These are phyloP conservation scores for Metschnikowia orientalis DNA, from an alignment of 805 yeast genomes.

Conservation along the genomic window DNA sequence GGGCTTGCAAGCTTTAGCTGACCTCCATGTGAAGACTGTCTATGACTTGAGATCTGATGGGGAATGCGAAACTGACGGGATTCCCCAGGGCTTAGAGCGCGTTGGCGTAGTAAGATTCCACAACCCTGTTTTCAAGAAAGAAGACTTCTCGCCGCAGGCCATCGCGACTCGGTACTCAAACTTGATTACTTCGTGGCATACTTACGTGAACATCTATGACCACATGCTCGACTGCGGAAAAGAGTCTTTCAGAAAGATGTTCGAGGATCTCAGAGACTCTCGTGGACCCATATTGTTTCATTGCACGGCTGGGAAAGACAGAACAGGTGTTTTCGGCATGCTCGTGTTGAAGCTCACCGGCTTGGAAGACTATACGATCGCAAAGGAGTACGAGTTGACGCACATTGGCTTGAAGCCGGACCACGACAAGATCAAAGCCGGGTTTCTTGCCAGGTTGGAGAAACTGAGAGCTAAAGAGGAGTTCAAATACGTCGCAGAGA, in stretches of 20 bases:
- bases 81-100: constrained; percentile 30
- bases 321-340: constrained; percentile 76
- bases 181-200: constrained; percentile 54
- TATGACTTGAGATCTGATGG: constrained; percentile 65
- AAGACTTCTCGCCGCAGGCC: constrained; percentile 61
- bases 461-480: constrained; percentile 27
- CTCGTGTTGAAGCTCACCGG: constrained; percentile 58
- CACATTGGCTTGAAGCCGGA: constrained; percentile 57
- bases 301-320: constrained; percentile 84
- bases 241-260: constrained; percentile 44
- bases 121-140: constrained; percentile 52
- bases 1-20: constrained; percentile 42
- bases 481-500: constrained; percentile 19
- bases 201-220: constrained; percentile 60
- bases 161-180: constrained; percentile 52
- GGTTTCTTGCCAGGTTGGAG: constrained; percentile 30
- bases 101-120: constrained; percentile 47
- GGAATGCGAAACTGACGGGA: constrained; percentile 49
- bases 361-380: constrained; percentile 59
- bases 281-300: constrained; percentile 51
- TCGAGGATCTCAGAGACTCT: constrained; percentile 52
- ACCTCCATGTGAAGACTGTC: constrained; percentile 47
- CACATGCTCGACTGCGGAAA: constrained; percentile 52
- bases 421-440: constrained; percentile 33
- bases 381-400: constrained; percentile 76